Percentiles rank a stretch among this genome's conserved stretches.
phyloP scores from a whole-genome alignment of 495 filamentous ascomycete genomes.

The Articulospora tetracladia region DNA sequence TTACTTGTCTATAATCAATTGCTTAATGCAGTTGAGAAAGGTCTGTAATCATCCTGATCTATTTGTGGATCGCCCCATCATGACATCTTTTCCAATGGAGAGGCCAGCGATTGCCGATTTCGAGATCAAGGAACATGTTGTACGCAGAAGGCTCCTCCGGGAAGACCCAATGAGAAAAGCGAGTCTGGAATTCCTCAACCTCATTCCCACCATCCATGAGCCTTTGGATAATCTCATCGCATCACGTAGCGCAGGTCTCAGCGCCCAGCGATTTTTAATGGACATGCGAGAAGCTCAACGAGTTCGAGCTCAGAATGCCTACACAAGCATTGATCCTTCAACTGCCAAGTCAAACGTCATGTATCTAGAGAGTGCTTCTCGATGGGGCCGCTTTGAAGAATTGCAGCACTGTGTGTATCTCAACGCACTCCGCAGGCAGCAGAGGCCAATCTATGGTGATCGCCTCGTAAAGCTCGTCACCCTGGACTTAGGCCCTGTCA shows the following conservation, averaged over 20 bases:
- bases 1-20: constrained; percentile 96
- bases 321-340: constrained; percentile 55
- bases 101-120: constrained; percentile 77
- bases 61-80: constrained; percentile 96
- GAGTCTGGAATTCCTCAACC: constrained; percentile 75
- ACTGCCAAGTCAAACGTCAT: constrained; percentile 65
- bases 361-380: constrained; percentile 66
- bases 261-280: constrained; percentile 57
- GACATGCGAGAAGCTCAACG: constrained; percentile 61
- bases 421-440: constrained; percentile 75
- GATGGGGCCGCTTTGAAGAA: constrained; percentile 71
- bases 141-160: constrained; percentile 63
- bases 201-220: constrained; percentile 72
- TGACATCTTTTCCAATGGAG: constrained; percentile 92
- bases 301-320: constrained; percentile 53
- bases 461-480: constrained; percentile 68
- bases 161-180: constrained; percentile 61
- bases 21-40: constrained; percentile 94
- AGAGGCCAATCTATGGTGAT: constrained; percentile 75
- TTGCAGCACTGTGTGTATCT: constrained; percentile 77
- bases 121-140: constrained; percentile 67
- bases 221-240: constrained; percentile 55
- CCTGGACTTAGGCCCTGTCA: constrained; percentile 52
- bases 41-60: constrained; percentile 99
- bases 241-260: constrained; percentile 58